Base-by-base conservation (phyloP, 2,329 filamentous ascomycete genomes). In the Talaromyces sp. region DNA sequence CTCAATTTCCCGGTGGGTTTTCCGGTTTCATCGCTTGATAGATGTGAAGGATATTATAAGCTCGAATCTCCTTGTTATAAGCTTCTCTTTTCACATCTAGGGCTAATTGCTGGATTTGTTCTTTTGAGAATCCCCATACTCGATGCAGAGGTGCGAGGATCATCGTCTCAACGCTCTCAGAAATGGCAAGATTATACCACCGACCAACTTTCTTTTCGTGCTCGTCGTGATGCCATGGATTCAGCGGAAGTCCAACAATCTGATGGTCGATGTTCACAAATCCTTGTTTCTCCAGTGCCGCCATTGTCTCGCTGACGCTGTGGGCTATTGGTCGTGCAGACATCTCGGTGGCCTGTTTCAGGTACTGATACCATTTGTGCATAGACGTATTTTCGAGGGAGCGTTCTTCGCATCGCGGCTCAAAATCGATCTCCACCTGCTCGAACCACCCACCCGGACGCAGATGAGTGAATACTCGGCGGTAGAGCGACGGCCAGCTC, bases 371-470 rank as follows among this genome's bases (percentile, higher is more conserved):
- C 93, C 93, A 97, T 70, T 86, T 80, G 52, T 81, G 77, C 16
- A 94, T 79, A 33, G 83, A 80, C 8, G 89, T 87, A 10, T 74
- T 73, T 41, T 73, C 72, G 14, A 90, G 78, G 0, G 86, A 86
- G 41, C 84, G 83, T 70, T 91, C 87, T 68, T 92, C 89, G 72
- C 87, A 90, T 60, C 87, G 87, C 19, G 92, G 92, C 57, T 85
- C 82, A 77, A 91, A 91, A 76, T 98, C 92, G 63, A 98, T 90
- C 75, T 98, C 94, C 57, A 96, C 86, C 70, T 96, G 92, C 77
- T 98, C 93, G 63, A 97, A 84, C 62, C 93, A 94, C 47, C 81
- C 84, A 1, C 89, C 89, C 1, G 92, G 92, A 70, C 87, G 88
- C 31, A 97, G 83, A 73, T 96, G 91, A 86, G 84, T 80, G 69